These are phyloP conservation scores for Rutstroemia sp. DNA, from an alignment of 2,329 filamentous ascomycete species.

Conservation along the genomic window DNA sequence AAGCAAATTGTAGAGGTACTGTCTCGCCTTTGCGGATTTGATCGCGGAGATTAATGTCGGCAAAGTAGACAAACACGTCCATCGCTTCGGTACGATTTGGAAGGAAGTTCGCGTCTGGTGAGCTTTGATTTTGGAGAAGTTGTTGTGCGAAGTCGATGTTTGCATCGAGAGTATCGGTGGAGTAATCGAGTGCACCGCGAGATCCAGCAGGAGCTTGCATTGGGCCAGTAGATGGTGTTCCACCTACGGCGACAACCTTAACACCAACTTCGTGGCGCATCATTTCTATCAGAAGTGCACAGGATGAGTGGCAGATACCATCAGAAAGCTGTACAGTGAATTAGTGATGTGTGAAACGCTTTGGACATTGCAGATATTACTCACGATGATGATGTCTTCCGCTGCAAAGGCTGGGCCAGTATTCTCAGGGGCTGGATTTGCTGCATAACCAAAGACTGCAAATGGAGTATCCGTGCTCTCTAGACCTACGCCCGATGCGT, in stretches of 20 bases:
- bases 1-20: constrained; percentile 49
- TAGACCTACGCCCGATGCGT: constrained; percentile 12
- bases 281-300: constrained; percentile 49
- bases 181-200: constrained; percentile 39
- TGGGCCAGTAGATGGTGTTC: constrained; percentile 37
- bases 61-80: constrained; percentile 21
- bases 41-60: constrained; percentile 37
- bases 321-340: constrained; percentile 40
- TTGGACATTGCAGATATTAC: background rate
- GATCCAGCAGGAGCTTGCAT: constrained; percentile 46
- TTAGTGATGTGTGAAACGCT: background rate
- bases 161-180: constrained; percentile 19
- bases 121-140: constrained; percentile 12
- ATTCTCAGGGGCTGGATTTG: constrained; percentile 16
- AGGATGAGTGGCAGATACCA: constrained; percentile 51
- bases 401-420: constrained; percentile 30
- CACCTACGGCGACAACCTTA: constrained; percentile 46
- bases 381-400: constrained; percentile 34
- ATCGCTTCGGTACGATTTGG: constrained; percentile 17
- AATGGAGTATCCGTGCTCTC: constrained; percentile 17
- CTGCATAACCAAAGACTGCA: constrained; percentile 26
- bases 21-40: constrained; percentile 27
- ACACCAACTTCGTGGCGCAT: constrained; percentile 45
- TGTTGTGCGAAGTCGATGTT: constrained; percentile 21
- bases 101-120: constrained; percentile 13